Conservation (phyloP, 495 filamentous ascomycete genomes). For the Hyaloscypha variabilis region DNA sequence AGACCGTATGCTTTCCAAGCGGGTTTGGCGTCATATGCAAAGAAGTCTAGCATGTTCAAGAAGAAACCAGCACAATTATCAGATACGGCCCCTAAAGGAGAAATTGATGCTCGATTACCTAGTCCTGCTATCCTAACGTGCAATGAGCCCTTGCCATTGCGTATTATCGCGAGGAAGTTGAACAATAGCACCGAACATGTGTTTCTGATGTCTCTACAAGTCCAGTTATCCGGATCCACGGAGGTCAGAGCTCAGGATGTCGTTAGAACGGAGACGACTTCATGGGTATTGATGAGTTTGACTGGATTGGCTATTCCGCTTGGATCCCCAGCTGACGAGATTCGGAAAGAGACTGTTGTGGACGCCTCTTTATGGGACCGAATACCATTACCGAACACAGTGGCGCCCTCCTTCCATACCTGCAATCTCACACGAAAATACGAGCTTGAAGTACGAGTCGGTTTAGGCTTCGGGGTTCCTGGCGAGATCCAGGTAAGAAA, state of each 20-base stretch:
- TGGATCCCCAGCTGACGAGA: constrained; percentile 55
- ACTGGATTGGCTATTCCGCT: constrained; percentile 68
- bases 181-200: constrained; percentile 65
- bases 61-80: constrained; percentile 20
- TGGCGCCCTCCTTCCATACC: constrained; percentile 83
- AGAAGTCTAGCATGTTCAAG: constrained; percentile 55
- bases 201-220: constrained; percentile 74
- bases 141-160: constrained; percentile 80
- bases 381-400: constrained; percentile 75
- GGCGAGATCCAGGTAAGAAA: constrained; percentile 59
- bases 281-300: constrained; percentile 70
- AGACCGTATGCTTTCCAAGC: constrained; percentile 75
- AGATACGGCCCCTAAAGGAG: constrained; percentile 43
- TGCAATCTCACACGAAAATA: constrained; percentile 87
- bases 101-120: constrained; percentile 81
- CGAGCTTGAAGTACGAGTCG: constrained; percentile 78
- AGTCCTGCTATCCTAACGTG: constrained; percentile 89
- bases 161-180: constrained; percentile 74
- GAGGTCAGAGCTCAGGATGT: constrained; percentile 75
- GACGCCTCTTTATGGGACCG: constrained; percentile 70
- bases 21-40: constrained; percentile 42
- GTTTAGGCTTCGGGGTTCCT: constrained; percentile 60
- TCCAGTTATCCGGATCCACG: constrained; percentile 78
- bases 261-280: constrained; percentile 61
- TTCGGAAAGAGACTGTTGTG: constrained; percentile 65